A percentile compares a stretch with the other conserved stretches of the same genome.
phyloP scores from a whole-genome alignment of 169 alveolate genomes.

The Eimeria falciformis region DNA sequence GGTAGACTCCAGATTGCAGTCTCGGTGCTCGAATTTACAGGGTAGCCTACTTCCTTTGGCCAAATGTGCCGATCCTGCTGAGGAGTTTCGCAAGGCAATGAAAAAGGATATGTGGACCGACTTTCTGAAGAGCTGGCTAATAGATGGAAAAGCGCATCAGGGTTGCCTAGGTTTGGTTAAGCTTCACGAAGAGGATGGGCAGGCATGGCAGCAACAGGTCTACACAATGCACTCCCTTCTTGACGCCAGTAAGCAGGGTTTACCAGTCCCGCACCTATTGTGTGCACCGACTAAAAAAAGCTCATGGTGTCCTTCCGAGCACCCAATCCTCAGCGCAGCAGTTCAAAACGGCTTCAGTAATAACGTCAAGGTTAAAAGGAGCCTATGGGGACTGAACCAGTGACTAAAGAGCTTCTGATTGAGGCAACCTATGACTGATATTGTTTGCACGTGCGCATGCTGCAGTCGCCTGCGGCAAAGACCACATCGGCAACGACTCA shows the following conservation, averaged over 20 bases:
- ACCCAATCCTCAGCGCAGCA: too few relatives aligned
- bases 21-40: conserved; percentile 45
- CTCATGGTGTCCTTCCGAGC: too few relatives aligned
- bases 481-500: conserved; percentile 33
- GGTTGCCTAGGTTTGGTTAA: conserved; percentile 27
- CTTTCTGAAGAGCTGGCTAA: conserved; percentile 16
- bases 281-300: too few relatives aligned
- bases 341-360: too few relatives aligned
- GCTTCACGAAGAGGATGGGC: conserved; percentile 34
- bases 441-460: background rate
- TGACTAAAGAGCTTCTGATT: too few relatives aligned
- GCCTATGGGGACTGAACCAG: too few relatives aligned
- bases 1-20: conserved; percentile 33
- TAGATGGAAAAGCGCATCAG: conserved; percentile 32
- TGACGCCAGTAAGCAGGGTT: conserved; percentile 40
- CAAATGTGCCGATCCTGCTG: conserved; percentile 67
- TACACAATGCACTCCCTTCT: conserved; percentile 45
- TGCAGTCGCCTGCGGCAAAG: conserved; percentile 63
- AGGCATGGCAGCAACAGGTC: conserved; percentile 69
- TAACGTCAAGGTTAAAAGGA: too few relatives aligned
- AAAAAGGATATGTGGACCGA: conserved; percentile 13
- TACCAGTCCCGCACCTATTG: too few relatives aligned
- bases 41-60: conserved; percentile 42
- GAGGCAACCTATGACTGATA: too few relatives aligned
- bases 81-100: conserved; percentile 10